phyloP scores from a whole-genome alignment of 2,329 filamentous ascomycete species.

The Hypoxylon rubiginosum region DNA sequence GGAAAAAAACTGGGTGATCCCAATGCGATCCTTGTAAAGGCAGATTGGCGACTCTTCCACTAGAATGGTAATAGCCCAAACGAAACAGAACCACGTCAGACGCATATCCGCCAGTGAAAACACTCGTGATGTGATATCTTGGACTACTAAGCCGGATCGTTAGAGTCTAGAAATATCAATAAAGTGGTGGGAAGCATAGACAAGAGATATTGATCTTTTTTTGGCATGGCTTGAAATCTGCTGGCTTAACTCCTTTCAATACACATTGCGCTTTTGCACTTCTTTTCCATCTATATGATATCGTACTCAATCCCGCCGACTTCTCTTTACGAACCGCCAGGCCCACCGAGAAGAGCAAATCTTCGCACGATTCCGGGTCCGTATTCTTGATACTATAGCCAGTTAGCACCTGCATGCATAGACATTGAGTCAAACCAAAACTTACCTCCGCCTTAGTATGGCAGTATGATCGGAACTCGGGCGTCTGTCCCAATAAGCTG shows the following conservation, averaged over 20 bases:
- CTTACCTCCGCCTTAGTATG: constrained; percentile 86
- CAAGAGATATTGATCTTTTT: constrained; percentile 26
- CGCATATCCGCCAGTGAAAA: no score
- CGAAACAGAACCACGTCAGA: no score
- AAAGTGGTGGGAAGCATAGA: background rate
- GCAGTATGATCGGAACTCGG: constrained; percentile 98
- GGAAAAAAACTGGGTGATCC: no score
- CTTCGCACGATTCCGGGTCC: constrained; percentile 94
- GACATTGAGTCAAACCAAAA: constrained; percentile 1
- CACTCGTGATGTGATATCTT: no score
- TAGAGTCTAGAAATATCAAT: background rate
- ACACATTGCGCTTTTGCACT: constrained; percentile 38
- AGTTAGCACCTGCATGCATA: constrained; percentile 16
- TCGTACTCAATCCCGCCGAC: constrained; percentile 22
- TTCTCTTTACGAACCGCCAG: constrained; percentile 76
- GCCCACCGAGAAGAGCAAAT: constrained; percentile 93
- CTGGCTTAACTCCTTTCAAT: constrained; percentile 38
- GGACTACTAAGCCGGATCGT: no score
- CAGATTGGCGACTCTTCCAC: no score
- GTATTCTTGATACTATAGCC: constrained; percentile 86
- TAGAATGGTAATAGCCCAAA: no score
- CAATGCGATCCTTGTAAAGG: no score
- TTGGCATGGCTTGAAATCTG: constrained; percentile 33
- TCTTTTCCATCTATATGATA: constrained; percentile 37
- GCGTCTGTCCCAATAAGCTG: constrained; percentile 94